phyloP scores from a whole-genome alignment of 495 filamentous ascomycete genomes.

The Penicillium cosmopolitanum region DNA sequence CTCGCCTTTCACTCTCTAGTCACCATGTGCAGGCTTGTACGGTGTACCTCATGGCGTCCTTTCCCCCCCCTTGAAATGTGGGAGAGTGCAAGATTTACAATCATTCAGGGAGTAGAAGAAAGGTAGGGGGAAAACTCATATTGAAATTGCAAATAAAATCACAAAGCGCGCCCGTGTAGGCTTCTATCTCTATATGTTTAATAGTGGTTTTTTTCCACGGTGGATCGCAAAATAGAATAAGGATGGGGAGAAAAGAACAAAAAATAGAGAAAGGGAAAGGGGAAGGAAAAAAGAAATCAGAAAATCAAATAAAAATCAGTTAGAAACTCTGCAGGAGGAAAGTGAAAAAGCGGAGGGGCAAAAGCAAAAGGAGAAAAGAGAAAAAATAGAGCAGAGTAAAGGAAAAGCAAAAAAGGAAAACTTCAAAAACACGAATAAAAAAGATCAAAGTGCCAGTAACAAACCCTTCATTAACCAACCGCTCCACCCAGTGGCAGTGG shows the following conservation, averaged over 20 bases:
- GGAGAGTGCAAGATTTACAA: not conserved
- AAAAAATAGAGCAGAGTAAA: not conserved
- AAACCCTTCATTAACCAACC: not conserved
- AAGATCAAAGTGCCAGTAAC: not conserved
- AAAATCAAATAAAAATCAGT: not conserved
- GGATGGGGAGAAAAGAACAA: not conserved
- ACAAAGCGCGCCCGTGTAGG: not conserved
- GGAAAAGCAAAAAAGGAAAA: not conserved
- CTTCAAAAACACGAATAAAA: not conserved
- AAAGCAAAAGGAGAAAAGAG: not conserved
- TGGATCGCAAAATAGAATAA: not conserved
- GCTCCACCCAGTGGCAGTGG: not conserved
- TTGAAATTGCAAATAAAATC: not conserved
- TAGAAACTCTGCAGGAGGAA: not conserved
- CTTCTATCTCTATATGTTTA: not conserved
- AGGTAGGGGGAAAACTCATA: not conserved
- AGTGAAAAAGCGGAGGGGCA: not conserved
- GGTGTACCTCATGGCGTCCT: too few relatives aligned
- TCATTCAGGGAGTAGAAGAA: not conserved
- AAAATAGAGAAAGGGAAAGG: not conserved
- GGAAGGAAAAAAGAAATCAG: not conserved
- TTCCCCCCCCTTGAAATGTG: not conserved
- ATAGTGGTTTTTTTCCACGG: not conserved
- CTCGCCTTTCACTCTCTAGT: too few relatives aligned
- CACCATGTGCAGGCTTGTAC: too few relatives aligned